Percentiles rank a stretch among this genome's conserved stretches.
Conservation (phyloP, 306 rosid genomes). For the Rubus parviflorus region DNA sequence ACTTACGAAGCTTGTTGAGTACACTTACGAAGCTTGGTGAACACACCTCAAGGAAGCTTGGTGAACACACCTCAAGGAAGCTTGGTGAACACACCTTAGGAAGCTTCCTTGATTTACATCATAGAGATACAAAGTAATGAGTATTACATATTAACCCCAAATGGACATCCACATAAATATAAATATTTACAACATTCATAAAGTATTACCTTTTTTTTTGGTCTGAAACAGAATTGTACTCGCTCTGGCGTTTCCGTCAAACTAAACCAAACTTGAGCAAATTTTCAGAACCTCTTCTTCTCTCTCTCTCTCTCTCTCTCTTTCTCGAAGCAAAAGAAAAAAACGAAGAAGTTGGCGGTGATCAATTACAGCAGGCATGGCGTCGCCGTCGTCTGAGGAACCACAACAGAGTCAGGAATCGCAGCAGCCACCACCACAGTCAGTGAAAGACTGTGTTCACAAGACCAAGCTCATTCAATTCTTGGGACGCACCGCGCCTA, state of each 20-base stretch:
- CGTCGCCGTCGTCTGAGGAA: constrained; percentile 44
- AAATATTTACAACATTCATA: no score
- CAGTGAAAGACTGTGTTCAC: constrained; percentile 64
- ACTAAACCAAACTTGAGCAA: neutral
- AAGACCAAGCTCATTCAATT: constrained; percentile 86
- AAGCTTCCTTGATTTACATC: no score
- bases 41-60: no score
- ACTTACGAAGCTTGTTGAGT: no score
- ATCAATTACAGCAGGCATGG: constrained; percentile 38
- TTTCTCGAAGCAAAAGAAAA: neutral
- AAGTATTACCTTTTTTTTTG: no score
- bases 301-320: neutral
- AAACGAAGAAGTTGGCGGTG: neutral
- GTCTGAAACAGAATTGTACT: neutral
- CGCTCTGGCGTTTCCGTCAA: constrained; percentile 19
- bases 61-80: no score
- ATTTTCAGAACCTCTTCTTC: neutral
- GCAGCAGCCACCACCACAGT: constrained; percentile 13
- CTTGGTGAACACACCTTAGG: no score
- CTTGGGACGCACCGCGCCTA: constrained; percentile 84
- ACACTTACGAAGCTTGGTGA: no score
- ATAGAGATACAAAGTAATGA: no score
- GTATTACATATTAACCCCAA: no score
- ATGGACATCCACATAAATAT: no score
- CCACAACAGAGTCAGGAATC: constrained; percentile 17